Conservation (phyloP, 371 early-diverging fungal genomes). For the Gilbertella persicaria region DNA sequence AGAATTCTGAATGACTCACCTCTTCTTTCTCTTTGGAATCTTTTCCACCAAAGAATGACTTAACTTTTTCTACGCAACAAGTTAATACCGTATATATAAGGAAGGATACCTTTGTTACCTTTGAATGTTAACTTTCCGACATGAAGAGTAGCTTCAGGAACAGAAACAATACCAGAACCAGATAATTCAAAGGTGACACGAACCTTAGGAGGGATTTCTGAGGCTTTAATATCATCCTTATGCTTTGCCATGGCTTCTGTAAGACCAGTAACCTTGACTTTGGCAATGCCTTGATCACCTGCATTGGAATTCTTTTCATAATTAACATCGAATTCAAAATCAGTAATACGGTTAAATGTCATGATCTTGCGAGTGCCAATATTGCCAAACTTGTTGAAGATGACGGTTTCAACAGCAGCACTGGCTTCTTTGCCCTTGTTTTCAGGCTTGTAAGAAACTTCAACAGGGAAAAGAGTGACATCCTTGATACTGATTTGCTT, state of each 20-base stretch:
- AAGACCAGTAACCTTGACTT: slow-evolving; percentile 73
- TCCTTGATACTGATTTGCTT: slow-evolving; percentile 88
- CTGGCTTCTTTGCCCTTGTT: slow-evolving; percentile 27
- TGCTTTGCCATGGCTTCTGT: slow-evolving; percentile 68
- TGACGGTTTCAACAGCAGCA: slow-evolving; percentile 42
- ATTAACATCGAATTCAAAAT: slow-evolving; percentile 77
- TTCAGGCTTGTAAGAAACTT: slow-evolving; percentile 72
- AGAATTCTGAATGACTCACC: slow-evolving; percentile 4
- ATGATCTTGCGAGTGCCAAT: slow-evolving; percentile 83
- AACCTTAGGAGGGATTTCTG: slow-evolving; percentile 76
- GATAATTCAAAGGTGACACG: slow-evolving; percentile 76
- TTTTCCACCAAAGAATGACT: slow-evolving; percentile 76
- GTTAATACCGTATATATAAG: too few relatives aligned
- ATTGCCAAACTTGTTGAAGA: slow-evolving; percentile 66
- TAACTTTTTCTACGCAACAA: slow-evolving; percentile 55
- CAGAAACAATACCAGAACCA: slow-evolving; percentile 65
- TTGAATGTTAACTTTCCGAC: slow-evolving; percentile 51
- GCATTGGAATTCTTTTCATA: slow-evolving; percentile 50
- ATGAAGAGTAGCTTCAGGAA: slow-evolving; percentile 58
- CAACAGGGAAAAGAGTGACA: slow-evolving; percentile 73
- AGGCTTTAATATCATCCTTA: slow-evolving; percentile 49
- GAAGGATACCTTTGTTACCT: slow-evolving; percentile 19
- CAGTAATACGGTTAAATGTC: slow-evolving; percentile 77
- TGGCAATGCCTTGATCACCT: slow-evolving; percentile 51
- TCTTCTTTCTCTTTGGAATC: slow-evolving; percentile 28